Evolutionary conservation across 2,329 filamentous ascomycete genomes (phyloP), one percentile per base, ranked within the genome.

Genomic region (Fusarium coicis): DNA sequence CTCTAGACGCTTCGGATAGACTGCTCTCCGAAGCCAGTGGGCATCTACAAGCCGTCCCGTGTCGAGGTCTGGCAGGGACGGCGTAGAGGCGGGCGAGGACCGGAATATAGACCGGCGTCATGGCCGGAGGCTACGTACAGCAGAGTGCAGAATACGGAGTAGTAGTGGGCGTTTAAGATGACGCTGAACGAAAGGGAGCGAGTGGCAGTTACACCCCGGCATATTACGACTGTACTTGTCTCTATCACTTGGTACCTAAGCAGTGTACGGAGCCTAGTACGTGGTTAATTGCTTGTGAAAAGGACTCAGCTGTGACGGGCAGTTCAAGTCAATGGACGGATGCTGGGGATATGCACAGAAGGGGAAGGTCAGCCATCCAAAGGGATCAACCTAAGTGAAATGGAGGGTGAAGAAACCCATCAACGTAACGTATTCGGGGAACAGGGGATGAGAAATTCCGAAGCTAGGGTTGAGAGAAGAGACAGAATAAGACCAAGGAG

Each of bases 261-360:
- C 18, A 46, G 43, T 28, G 23, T 46, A 39, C 32, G 32, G 32
- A 34, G 32, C 32, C 32, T 36, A 16, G 32, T 16, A 37, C 30
- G 34, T 56, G 37, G 40, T 56, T 42, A 23, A n/a, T 59, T 39
- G 18, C n/a, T 47, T 19, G 21, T 37, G 21, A 30, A 43, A 60
- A 19, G 23, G 40, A 43, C n/a, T 39, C 37, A 52, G 18, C 18
- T 39, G 52, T 47, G 54, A 49, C n/a, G 26, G 40, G 16, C 39
- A 36, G 34, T 10, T 36, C 26, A 28, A 26, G 21, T 63, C 21
- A 37, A 44, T 30, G 37, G 46, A 30, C 26, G 42, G 52, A 40
- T 39, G 21, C 56, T 65, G 59, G 67, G 49, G 53, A 59, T 69
- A 54, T 70, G 66, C 67, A 70, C 69, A 60, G 66, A 72, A 72